phyloP scores from a whole-genome alignment of 306 rosid species.

The Glycine soja region DNA sequence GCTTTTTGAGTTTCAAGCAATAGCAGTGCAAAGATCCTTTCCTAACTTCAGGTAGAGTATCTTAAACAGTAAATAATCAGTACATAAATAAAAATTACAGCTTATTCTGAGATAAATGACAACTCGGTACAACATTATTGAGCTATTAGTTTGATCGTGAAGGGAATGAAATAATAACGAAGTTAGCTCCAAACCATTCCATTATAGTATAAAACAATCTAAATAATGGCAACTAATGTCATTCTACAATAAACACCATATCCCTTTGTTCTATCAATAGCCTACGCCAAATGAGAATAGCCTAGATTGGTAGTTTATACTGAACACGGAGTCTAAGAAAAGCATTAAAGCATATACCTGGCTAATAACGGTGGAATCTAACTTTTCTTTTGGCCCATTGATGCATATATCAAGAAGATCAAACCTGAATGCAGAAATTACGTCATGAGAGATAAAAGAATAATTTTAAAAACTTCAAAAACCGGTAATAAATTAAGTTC shows the following conservation, averaged over 20 bases:
- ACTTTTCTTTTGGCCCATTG: constrained; percentile 93
- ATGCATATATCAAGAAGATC: constrained; percentile 93
- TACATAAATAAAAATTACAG: not conserved
- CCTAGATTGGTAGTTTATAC: not conserved
- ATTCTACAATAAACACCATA: not conserved
- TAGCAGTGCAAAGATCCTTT: not conserved
- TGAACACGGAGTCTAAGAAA: constrained; percentile 11
- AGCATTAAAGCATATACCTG: constrained; percentile 61
- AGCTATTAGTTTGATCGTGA: not conserved
- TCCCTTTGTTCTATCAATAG: not conserved
- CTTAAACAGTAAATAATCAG: not conserved
- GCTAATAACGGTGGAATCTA: constrained; percentile 87
- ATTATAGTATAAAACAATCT: no score
- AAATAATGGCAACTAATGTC: no score
- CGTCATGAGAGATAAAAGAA: not conserved
- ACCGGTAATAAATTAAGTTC: not conserved
- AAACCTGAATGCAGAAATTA: constrained; percentile 62
- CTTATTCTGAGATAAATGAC: not conserved
- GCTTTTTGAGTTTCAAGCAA: not conserved
- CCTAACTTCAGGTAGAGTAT: not conserved
- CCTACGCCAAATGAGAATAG: constrained; percentile 9
- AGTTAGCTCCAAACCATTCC: not conserved
- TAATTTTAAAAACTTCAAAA: not conserved
- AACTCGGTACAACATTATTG: not conserved
- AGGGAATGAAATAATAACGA: no score